phyloP scores from a whole-genome alignment of 345 rosid species.

The Sonneratia caseolaris region DNA sequence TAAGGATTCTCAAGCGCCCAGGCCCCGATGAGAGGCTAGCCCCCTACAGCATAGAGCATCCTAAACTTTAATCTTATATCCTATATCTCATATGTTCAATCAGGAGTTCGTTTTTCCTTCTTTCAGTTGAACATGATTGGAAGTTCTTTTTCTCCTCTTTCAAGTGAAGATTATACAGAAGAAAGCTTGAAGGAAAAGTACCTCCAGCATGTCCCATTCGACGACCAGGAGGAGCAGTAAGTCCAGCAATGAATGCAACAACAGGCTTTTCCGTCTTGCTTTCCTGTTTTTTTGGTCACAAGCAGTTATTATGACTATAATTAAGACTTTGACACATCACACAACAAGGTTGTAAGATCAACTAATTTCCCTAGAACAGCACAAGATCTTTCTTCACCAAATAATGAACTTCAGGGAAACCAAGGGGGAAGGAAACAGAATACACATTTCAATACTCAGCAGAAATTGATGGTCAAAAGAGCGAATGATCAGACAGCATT shows the following conservation, averaged over 20 bases:
- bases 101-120: background rate
- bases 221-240: slow-evolving; percentile 95
- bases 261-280: slow-evolving; percentile 90
- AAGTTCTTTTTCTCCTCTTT: background rate
- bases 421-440: no score
- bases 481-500: background rate
- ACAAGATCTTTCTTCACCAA: background rate
- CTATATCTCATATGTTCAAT: no score
- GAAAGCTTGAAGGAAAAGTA: slow-evolving; percentile 9
- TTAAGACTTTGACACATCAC: background rate
- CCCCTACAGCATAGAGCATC: background rate
- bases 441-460: no score
- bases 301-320: background rate
- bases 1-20: background rate
- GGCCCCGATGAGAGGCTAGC: background rate
- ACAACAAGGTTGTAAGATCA: background rate
- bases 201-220: slow-evolving; percentile 99
- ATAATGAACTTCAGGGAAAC: background rate
- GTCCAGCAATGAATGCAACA: slow-evolving; percentile 96
- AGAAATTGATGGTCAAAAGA: background rate
- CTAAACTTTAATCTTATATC: background rate
- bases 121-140: background rate
- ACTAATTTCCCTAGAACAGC: background rate
- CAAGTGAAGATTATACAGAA: background rate
- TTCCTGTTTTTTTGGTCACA: slow-evolving; percentile 39